Evolutionary conservation across 768 basidiomycete species (phyloP).

Genomic region (Fomitopsis pulvina): DNA sequence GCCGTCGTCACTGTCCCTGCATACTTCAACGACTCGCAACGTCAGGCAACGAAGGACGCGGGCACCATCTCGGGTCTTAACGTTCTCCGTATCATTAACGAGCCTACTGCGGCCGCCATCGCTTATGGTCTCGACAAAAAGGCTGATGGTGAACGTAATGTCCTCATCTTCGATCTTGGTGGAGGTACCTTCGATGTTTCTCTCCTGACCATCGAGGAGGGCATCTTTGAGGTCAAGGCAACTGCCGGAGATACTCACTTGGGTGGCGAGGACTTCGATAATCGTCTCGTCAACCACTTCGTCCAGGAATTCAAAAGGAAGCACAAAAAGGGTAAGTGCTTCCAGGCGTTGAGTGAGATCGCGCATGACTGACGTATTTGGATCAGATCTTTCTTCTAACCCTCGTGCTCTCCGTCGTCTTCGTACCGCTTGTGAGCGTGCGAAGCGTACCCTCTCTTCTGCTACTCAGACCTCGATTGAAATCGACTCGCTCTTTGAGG

Average conservation of each 20-base stretch:
- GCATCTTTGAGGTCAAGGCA: slow-evolving; percentile 97
- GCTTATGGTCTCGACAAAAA: slow-evolving; percentile 99
- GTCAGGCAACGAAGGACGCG: slow-evolving; percentile 97
- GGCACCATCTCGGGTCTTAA: slow-evolving; percentile 92
- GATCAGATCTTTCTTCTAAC: slow-evolving; percentile 77
- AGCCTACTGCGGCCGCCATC: slow-evolving; percentile 97
- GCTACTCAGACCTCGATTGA: slow-evolving; percentile 96
- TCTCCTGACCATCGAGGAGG: slow-evolving; percentile 92
- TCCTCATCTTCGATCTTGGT: slow-evolving; percentile 97
- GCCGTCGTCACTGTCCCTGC: slow-evolving; percentile 96
- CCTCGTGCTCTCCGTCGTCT: slow-evolving; percentile 95
- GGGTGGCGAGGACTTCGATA: slow-evolving; percentile 98
- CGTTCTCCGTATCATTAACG: slow-evolving; percentile 98
- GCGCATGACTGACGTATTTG: slow-evolving; percentile 7
- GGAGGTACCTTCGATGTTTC: slow-evolving; percentile 99
- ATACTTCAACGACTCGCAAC: slow-evolving; percentile 99
- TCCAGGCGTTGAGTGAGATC: slow-evolving; percentile 6
- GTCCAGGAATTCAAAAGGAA: slow-evolving; percentile 96
- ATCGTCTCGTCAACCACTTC: slow-evolving; percentile 95
- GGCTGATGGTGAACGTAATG: slow-evolving; percentile 83
- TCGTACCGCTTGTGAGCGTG: slow-evolving; percentile 96
- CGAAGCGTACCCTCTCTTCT: slow-evolving; percentile 96
- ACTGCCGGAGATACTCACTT: slow-evolving; percentile 98
- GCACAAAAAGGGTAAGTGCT: slow-evolving; percentile 79
- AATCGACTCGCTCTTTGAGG: slow-evolving; percentile 96